Conservation (phyloP, 1,284 basidiomycete species). For the Leccinum solheimii region DNA sequence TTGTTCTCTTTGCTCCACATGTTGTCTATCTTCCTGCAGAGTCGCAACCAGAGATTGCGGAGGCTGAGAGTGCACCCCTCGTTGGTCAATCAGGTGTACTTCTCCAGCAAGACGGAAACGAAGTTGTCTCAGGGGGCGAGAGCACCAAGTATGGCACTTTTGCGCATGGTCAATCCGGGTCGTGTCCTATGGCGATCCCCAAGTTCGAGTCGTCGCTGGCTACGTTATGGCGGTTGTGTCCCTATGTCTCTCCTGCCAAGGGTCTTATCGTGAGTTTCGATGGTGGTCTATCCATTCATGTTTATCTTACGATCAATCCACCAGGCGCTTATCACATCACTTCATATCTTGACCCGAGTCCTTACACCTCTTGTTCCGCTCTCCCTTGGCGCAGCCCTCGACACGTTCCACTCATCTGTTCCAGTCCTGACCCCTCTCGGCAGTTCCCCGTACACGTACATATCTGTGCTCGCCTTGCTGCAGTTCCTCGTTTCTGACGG, state of each 20-base stretch:
- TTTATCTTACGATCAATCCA: constrained; percentile 10
- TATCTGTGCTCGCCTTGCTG: constrained; percentile 61
- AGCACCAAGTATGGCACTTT: constrained; percentile 76
- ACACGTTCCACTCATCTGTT: constrained; percentile 46
- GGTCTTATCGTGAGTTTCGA: constrained; percentile 25
- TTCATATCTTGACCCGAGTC: constrained; percentile 73
- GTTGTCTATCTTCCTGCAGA: constrained; percentile 56
- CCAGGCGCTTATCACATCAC: constrained; percentile 62
- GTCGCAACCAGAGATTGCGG: constrained; percentile 23
- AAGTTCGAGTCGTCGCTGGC: constrained; percentile 23
- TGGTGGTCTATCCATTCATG: not conserved
- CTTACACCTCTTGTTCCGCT: constrained; percentile 76
- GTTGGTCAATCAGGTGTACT: constrained; percentile 30
- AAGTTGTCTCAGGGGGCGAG: constrained; percentile 22
- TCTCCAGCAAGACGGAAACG: constrained; percentile 31
- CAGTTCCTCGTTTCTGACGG: constrained; percentile 70
- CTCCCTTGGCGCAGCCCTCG: constrained; percentile 69
- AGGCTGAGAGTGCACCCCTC: constrained; percentile 31
- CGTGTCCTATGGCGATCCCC: not conserved
- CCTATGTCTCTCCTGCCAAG: constrained; percentile 25
- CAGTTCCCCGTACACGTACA: constrained; percentile 60
- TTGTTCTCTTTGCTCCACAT: constrained; percentile 58
- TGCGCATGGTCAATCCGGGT: constrained; percentile 19
- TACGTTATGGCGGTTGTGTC: constrained; percentile 19
- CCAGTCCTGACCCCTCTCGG: constrained; percentile 33